phyloP scores from a whole-genome alignment of 768 basidiomycete genomes.

The Russula vinacea region DNA sequence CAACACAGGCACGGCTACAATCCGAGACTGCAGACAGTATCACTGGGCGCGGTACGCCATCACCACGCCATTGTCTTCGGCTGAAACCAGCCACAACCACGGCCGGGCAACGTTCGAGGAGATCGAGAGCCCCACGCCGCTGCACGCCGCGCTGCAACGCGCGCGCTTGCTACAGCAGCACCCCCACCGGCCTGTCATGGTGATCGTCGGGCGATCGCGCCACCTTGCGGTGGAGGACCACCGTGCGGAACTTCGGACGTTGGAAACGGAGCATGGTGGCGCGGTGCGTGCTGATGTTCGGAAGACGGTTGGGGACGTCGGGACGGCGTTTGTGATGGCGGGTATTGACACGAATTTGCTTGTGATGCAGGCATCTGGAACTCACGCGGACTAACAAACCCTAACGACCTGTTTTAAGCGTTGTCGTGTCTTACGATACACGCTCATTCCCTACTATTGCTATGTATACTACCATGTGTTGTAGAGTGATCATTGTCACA shows the following conservation, averaged over 20 bases:
- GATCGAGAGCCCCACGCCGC: conserved; percentile 51
- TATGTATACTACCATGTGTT: no score
- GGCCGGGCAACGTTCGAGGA: conserved; percentile 58
- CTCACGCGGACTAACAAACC: neutral
- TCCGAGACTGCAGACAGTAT: conserved; percentile 85
- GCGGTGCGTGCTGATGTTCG: conserved; percentile 58
- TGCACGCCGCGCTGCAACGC: conserved; percentile 52
- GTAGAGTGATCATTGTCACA: no score
- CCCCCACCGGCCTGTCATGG: conserved; percentile 47
- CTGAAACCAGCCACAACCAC: no score
- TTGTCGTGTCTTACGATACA: no score
- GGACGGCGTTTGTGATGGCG: conserved; percentile 66
- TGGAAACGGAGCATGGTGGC: conserved; percentile 60
- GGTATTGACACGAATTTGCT: conserved; percentile 57
- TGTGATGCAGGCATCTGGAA: conserved; percentile 56
- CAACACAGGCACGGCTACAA: conserved; percentile 63
- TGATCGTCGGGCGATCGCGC: conserved; percentile 73
- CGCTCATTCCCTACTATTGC: no score
- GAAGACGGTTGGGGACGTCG: conserved; percentile 85
- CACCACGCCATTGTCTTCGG: conserved; percentile 35
- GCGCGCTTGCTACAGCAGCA: conserved; percentile 38
- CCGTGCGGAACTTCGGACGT: conserved; percentile 59
- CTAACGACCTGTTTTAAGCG: no score
- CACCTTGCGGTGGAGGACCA: conserved; percentile 73
- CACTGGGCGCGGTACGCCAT: conserved; percentile 62